These are phyloP conservation scores for Rhynchosporium secalis DNA, from an alignment of 2,329 filamentous ascomycete species.

Conservation along the genomic window DNA sequence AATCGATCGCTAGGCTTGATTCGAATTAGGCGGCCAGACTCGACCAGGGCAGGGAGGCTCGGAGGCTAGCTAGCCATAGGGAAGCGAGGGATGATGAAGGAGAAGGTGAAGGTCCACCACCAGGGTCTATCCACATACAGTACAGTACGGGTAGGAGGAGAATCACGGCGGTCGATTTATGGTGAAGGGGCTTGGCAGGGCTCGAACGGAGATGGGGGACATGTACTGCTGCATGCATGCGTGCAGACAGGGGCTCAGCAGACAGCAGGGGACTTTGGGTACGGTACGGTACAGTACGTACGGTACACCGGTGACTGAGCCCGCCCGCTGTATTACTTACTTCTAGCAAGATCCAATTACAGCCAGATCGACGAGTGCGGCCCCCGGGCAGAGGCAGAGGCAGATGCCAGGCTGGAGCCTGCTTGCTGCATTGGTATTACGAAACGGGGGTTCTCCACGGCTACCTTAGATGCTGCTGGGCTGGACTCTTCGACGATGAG, in stretches of 20 bases:
- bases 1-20: constrained; percentile 3
- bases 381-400: constrained; percentile 4
- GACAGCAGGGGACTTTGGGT: constrained; percentile 6
- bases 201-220: no score
- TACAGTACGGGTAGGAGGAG: no score
- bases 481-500: not conserved
- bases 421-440: constrained; percentile 6
- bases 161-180: no score
- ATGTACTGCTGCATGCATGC: no score
- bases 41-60: not conserved
- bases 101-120: no score
- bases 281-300: constrained; percentile 9
- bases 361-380: constrained; percentile 29
- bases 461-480: constrained; percentile 1
- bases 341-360: constrained; percentile 23
- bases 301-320: constrained; percentile 15
- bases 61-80: no score
- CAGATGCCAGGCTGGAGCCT: constrained; percentile 1
- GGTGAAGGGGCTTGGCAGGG: no score
- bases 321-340: not conserved
- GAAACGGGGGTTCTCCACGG: constrained; percentile 15
- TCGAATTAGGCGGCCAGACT: not conserved
- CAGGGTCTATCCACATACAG: no score
- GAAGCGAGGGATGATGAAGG: no score
- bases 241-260: not conserved